Evolutionary conservation across 441 rosid species (phyloP), one percentile per base, ranked within the genome.

Genomic region (Populus hybrid): DNA sequence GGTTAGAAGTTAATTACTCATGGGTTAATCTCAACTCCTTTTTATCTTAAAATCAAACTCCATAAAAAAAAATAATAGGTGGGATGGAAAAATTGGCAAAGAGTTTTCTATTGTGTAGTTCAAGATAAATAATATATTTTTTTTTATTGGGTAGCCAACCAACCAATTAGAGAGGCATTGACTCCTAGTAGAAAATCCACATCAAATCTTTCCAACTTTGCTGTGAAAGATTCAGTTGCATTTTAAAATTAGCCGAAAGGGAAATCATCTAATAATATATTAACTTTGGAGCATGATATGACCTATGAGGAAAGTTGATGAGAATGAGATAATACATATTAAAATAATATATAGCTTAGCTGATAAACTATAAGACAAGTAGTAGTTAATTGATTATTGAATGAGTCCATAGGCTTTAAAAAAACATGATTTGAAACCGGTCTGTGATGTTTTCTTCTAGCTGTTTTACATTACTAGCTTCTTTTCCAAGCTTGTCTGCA

Each of bases 181-280:
- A 76, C 83, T 64, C 67, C 11, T 21, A 74, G 24, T 79, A 77
- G 42, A 73, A 38, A 69, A 76, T 28, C 36, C n/a, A 38, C 11
- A 10, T 21, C n/a, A 72, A 77, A 77, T 83, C 82, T 73, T 68
- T 71, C 66, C 76, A 76, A 72, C 63, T 79, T 76, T 77, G 70
- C 24, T 77, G 74, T 68, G 64, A 9, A 73, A 77, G 80, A 79
- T 81, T 79, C 72, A 46, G 71, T 72, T 64, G n/a, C 67, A 61
- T 23, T 75, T 67, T 59, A 42, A 54, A 32, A 69, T 38, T 14
- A 73, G 35, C 76, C 42, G 54, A 70, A 70, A 73, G 28, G 18
- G 65, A 78, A 75, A 68, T 63, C 20, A 12, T 9, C 2, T 21
- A 67, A 26, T 78, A 78, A 20, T 76, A 32, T 79, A 30, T 65